These are phyloP conservation scores for Pythium aphanidermatum DNA, from an alignment of 352 stramenopile species.

Conservation along the genomic window DNA sequence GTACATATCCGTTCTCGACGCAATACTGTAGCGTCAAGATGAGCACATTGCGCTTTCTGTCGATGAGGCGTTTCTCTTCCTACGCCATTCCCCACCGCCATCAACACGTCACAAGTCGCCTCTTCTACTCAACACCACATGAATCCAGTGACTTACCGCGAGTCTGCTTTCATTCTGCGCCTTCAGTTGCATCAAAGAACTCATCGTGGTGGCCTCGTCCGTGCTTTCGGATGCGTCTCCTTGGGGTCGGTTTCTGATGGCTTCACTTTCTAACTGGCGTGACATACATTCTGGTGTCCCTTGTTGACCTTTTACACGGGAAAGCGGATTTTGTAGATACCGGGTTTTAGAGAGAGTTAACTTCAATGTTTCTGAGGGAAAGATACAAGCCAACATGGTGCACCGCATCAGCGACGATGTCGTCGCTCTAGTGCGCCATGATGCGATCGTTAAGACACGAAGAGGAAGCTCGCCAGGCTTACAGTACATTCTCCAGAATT, in stretches of 20 bases:
- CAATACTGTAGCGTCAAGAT: conserved; percentile 85
- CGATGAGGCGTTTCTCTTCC: conserved; percentile 85
- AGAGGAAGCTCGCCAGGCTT: conserved; percentile 8
- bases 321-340: too few species aligned
- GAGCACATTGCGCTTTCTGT: conserved; percentile 81
- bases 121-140: background rate
- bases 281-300: too few species aligned
- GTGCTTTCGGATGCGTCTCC: background rate
- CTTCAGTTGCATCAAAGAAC: conserved; percentile 77
- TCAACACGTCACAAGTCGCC: background rate
- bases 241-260: background rate
- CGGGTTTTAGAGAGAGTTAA: too few species aligned
- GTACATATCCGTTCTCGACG: conserved; percentile 77
- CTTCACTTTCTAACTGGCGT: too few species aligned
- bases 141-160: conserved; percentile 27
- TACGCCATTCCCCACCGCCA: conserved; percentile 13
- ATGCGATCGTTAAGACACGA: background rate
- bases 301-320: too few species aligned
- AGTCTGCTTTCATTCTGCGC: conserved; percentile 76
- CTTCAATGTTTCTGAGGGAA: conserved; percentile 2
- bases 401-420: conserved; percentile 26
- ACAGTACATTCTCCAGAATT: conserved; percentile 40
- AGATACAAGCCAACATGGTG: background rate
- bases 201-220: conserved; percentile 34
- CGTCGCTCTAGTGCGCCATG: conserved; percentile 22